Base-by-base conservation (phyloP, 2,329 filamentous ascomycete species). In the Phaeosphaeria sp. region DNA sequence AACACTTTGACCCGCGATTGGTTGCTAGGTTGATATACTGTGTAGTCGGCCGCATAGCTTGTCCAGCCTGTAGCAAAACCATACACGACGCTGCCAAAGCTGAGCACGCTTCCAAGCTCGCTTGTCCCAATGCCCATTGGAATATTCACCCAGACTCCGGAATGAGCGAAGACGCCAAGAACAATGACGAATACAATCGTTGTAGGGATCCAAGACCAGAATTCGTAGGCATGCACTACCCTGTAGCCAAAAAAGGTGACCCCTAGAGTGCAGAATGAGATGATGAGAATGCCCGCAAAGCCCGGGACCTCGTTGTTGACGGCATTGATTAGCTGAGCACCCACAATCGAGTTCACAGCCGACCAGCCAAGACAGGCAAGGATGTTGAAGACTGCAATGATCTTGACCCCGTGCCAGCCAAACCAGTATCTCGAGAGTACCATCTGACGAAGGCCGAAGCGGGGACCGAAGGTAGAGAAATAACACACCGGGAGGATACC, bases 351-450 rank as follows among this genome's bases (percentile, higher is more conserved):
- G 71, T 95, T 94, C 64, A 93, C 88, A 0, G 88, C 83, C 4
- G 88, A 89, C 88, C 91, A 94, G 49, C 91, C 91, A 5, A 92
- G 30, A 13, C 30, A 74, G 27, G 89, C 87, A 17, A 91, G 78
- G 40, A 90, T 79, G 75, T 91, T 91, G 73, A 93, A 87, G 66
- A 89, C 77, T 51, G 89, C 89, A 71, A 91, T 85, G 64, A 91
- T 75, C 74, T 90, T 90, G 30, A 87, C 87, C n/a, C 83, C 84
- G 64, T 85, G 88, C 77, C 86, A 91, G 8, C 91, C 91, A 73
- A 92, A 93, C 78, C 84, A 93, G 78, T 89, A 93, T 36, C 91
- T 83, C 11, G 89, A 88, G n/a, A 93, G 81, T 1, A 93, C 89
- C 88, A 93, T 92, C 72, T 93, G 91, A 53, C 91, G 86, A 62